These are phyloP conservation scores for Boletus reticuloceps DNA, from an alignment of 768 basidiomycete genomes.

Conservation along the genomic window DNA sequence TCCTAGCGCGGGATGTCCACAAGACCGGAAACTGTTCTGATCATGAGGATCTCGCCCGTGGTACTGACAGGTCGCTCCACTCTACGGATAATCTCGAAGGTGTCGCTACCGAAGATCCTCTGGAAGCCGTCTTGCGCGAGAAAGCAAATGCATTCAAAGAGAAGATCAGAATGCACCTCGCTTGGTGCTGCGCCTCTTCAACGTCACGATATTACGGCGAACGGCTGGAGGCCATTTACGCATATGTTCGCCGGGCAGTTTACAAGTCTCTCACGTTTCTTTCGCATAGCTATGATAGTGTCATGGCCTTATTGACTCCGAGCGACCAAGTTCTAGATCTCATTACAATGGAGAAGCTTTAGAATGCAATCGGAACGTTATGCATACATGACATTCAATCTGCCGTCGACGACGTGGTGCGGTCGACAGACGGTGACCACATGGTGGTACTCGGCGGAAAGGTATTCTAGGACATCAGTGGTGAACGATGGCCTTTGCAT, in stretches of 20 bases:
- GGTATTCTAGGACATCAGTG: slow-evolving; percentile 31
- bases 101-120: slow-evolving; percentile 26
- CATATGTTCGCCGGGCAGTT: slow-evolving; percentile 37
- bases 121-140: slow-evolving; percentile 34
- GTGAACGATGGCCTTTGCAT: slow-evolving; percentile 32
- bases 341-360: slow-evolving; percentile 33
- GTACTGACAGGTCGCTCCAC: slow-evolving; percentile 2
- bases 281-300: slow-evolving; percentile 33
- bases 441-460: slow-evolving; percentile 33
- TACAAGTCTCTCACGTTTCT: slow-evolving; percentile 37
- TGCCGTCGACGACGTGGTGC: slow-evolving; percentile 32
- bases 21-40: slow-evolving; percentile 21
- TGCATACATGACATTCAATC: slow-evolving; percentile 30
- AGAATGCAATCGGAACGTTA: slow-evolving; percentile 27
- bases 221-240: slow-evolving; percentile 33
- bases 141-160: slow-evolving; percentile 32
- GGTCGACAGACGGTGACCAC: slow-evolving; percentile 28
- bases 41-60: slow-evolving; percentile 11
- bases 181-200: slow-evolving; percentile 32
- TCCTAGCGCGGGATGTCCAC: slow-evolving; percentile 27
- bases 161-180: slow-evolving; percentile 33
- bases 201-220: slow-evolving; percentile 33
- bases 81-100: slow-evolving; percentile 5
- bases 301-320: slow-evolving; percentile 25
- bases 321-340: slow-evolving; percentile 30